phyloP scores from a whole-genome alignment of 345 rosid species.

The Stellera chamaejasme region DNA sequence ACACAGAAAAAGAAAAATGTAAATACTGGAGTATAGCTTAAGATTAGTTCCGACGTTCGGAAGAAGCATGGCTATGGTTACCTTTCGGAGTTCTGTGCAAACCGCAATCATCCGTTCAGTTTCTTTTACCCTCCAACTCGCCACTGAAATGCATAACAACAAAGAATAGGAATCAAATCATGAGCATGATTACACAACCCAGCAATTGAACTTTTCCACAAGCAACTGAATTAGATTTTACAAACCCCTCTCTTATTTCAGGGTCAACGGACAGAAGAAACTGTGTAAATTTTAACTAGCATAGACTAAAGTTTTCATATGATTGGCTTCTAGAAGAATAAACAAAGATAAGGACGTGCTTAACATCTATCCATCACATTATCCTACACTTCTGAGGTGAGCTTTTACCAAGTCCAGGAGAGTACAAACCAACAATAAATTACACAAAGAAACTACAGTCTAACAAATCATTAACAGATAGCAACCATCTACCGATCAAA shows the following conservation, averaged over 20 bases:
- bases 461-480: background rate
- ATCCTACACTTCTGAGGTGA: too few species aligned
- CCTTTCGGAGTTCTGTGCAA: conserved; percentile 95
- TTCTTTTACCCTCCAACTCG: conserved; percentile 99
- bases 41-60: background rate
- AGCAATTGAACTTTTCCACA: too few species aligned
- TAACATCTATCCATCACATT: too few species aligned
- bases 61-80: conserved; percentile 10
- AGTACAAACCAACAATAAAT: background rate
- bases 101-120: conserved; percentile 95
- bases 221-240: too few species aligned
- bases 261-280: too few species aligned
- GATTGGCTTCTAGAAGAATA: too few species aligned
- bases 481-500: background rate
- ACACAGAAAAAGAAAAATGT: background rate
- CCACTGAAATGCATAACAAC: conserved; percentile 39
- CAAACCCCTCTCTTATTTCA: too few species aligned
- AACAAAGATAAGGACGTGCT: too few species aligned
- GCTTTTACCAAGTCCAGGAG: background rate
- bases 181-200: too few species aligned
- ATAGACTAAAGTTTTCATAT: too few species aligned
- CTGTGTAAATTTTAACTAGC: too few species aligned
- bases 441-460: background rate
- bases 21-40: background rate
- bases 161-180: background rate